Base-by-base conservation (phyloP, 257 asterid genomes). In the Verbena officinalis region DNA sequence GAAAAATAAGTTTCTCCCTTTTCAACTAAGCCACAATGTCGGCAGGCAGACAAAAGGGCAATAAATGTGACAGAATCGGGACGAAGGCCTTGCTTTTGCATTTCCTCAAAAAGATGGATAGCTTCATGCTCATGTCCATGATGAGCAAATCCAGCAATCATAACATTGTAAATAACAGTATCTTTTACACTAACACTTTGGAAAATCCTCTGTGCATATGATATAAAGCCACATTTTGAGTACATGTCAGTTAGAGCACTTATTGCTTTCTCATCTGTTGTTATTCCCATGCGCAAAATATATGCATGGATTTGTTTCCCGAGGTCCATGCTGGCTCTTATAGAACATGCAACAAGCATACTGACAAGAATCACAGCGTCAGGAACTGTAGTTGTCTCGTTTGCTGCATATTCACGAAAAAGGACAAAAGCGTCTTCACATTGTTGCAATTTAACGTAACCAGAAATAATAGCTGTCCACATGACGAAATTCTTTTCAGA, bases 121-220 rank as follows among this genome's bases (percentile, higher is more conserved):
- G 96, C 86, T 76, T 90, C 88, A 3, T 71, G 15, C 68, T 81
- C 89, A 49, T 63, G 63, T 1, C 99, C 97, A 59, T 90, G 95
- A 70, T 89, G 97, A 44, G 96, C 99, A 77, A 70, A 93, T 24
- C 87, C 95, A 52, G 95, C 83, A 31, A 93, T 87, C 96, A 93
- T 93, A 15, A 84, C 78, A 49, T 90, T 90, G 79, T 90, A 87
- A 15, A 77, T 77, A 27, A 93, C 75, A 5, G 80, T 45, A 59
- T 93, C 99, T 69, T 64, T 80, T 11, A 17, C 14, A 36, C 45
- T 64, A 53, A 68, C 66, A 44, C 73, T 68, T 43, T 53, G 68
- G 17, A 93, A 93, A 31, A 87, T 58, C 64, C 80, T 81, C 50
- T 64, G 51, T 6, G 97, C 91, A 64, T 83, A 78, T 8, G 57